phyloP scores from a whole-genome alignment of 2,329 filamentous ascomycete species.

The Aureobasidium namibiae region DNA sequence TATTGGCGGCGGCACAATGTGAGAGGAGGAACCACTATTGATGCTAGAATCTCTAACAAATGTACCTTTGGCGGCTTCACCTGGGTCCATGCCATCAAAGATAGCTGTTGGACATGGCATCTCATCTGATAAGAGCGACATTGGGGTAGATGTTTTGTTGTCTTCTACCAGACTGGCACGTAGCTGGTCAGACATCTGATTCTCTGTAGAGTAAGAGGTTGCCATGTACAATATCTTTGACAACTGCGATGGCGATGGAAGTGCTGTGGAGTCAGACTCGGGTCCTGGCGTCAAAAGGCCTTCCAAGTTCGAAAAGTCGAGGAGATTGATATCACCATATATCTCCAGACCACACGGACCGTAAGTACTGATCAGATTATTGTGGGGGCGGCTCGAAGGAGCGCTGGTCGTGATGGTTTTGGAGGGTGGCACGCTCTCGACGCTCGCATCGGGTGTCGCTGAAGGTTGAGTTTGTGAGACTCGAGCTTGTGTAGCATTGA shows the following conservation, averaged over 20 bases:
- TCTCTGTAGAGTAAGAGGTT: neutral
- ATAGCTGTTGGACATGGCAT: neutral
- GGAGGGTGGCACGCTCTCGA: neutral
- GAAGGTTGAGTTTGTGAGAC: neutral
- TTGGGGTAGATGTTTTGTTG: neutral
- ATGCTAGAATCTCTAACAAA: neutral
- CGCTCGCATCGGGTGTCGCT: neutral
- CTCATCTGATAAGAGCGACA: neutral
- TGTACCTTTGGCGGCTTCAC: neutral
- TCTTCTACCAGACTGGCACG: neutral
- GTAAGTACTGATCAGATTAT: neutral
- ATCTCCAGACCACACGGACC: neutral
- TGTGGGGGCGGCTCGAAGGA: neutral
- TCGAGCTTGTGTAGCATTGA: neutral
- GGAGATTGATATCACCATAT: neutral
- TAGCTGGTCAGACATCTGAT: neutral
- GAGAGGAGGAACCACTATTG: neutral
- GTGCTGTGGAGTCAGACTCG: neutral
- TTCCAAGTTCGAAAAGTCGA: neutral
- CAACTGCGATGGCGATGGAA: neutral
- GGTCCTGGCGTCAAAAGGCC: neutral
- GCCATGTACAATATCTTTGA: neutral
- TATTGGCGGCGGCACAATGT: neutral
- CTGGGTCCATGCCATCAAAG: neutral
- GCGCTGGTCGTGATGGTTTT: neutral